phyloP scores from a whole-genome alignment of 768 basidiomycete genomes.

The Tylopilus balloui region DNA sequence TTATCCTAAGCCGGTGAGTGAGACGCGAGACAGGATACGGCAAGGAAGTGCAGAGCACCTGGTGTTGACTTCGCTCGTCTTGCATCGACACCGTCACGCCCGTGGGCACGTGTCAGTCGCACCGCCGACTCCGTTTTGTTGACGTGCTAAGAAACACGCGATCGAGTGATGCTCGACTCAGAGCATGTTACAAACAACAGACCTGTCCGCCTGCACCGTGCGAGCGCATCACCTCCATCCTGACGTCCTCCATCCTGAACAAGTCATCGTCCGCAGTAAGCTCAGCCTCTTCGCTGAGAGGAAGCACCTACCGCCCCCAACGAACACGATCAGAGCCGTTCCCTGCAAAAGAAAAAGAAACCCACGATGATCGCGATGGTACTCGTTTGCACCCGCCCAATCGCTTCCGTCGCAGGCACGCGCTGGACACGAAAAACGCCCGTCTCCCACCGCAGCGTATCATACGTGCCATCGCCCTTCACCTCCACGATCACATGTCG shows the following conservation, averaged over 20 bases:
- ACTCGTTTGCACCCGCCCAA: conserved; percentile 88
- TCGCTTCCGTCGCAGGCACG: conserved; percentile 85
- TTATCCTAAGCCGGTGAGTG: conserved; percentile 56
- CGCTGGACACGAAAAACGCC: conserved; percentile 96
- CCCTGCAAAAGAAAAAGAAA: conserved; percentile 5
- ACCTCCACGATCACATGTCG: conserved; percentile 80
- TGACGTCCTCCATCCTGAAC: conserved; percentile 82
- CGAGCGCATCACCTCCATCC: conserved; percentile 91
- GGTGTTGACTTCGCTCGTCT: conserved; percentile 94
- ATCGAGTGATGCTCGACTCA: background rate
- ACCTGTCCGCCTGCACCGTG: conserved; percentile 98
- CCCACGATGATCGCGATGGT: conserved; percentile 82
- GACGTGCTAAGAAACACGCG: conserved; percentile 66
- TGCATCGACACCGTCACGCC: conserved; percentile 98
- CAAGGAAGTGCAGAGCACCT: conserved; percentile 41
- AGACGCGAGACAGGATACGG: background rate
- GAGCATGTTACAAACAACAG: conserved; percentile 8
- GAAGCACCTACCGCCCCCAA: conserved; percentile 63
- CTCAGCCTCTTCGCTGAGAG: conserved; percentile 66
- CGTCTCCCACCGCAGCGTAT: conserved; percentile 80
- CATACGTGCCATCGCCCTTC: conserved; percentile 74
- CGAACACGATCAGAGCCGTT: background rate
- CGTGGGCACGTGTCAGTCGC: conserved; percentile 85
- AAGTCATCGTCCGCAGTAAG: conserved; percentile 52
- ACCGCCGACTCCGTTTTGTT: conserved; percentile 99